phyloP scores from a whole-genome alignment of 148 eudicot species.

The Fagopyrum esculentum region DNA sequence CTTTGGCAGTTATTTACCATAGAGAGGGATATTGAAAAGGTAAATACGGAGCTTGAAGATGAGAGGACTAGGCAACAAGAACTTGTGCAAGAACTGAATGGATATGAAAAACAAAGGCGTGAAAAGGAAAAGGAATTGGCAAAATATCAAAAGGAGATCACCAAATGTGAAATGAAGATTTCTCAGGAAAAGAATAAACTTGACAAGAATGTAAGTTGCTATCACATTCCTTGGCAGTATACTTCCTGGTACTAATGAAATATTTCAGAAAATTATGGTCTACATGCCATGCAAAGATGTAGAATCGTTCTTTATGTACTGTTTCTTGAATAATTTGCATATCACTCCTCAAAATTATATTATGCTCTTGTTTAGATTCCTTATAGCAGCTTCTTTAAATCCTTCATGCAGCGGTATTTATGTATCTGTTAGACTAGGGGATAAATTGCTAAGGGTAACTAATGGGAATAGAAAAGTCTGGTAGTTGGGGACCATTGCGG shows the following conservation, averaged over 20 bases:
- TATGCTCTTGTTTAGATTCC: not conserved
- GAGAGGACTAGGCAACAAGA: constrained; percentile 60
- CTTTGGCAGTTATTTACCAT: constrained; percentile 85
- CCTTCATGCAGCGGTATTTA: not conserved
- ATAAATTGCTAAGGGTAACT: too few relatives aligned
- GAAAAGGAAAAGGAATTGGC: constrained; percentile 74
- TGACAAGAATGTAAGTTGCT: constrained; percentile 61
- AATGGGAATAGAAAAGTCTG: too few relatives aligned
- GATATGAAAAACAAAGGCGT: constrained; percentile 55
- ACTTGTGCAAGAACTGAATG: constrained; percentile 58
- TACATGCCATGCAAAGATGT: not conserved
- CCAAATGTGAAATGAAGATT: constrained; percentile 65
- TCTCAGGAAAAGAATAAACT: constrained; percentile 53
- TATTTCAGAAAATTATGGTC: not conserved
- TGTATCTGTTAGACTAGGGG: not conserved
- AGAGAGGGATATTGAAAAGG: constrained; percentile 62
- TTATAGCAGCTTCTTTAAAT: not conserved
- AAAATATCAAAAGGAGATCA: constrained; percentile 63
- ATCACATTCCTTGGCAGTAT: not conserved
- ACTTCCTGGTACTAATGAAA: not conserved
- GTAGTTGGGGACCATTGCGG: too few relatives aligned
- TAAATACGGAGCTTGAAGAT: constrained; percentile 51
- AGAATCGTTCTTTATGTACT: not conserved
- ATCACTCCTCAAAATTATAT: not conserved
- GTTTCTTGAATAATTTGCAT: not conserved